Evolutionary conservation across 1,139 yeast species (phyloP).

Genomic region (Casaregolazyma lundiana): DNA sequence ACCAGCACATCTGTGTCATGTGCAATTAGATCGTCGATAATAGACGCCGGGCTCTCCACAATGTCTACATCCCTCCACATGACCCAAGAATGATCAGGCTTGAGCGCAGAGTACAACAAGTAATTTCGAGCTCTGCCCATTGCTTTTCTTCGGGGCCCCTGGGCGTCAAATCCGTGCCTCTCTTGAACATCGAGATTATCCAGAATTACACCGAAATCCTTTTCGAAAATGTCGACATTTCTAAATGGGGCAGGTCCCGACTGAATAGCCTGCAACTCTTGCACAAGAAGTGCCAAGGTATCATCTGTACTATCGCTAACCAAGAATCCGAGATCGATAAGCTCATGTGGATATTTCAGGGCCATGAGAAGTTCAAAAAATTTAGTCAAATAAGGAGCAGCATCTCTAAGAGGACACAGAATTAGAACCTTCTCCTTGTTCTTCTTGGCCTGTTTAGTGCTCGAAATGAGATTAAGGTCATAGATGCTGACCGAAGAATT

Average conservation of each 20-base stretch:
- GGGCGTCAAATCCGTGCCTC: constrained; percentile 84
- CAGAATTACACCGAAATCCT: constrained; percentile 82
- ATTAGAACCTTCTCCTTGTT: constrained; percentile 64
- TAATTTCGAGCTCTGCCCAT: constrained; percentile 93
- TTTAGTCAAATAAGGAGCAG: constrained; percentile 72
- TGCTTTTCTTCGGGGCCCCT: constrained; percentile 78
- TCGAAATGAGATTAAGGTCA: constrained; percentile 43
- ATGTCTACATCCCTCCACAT: constrained; percentile 93
- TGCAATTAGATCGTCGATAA: constrained; percentile 74
- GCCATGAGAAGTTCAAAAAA: constrained; percentile 84
- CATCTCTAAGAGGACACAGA: constrained; percentile 76
- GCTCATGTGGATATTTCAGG: constrained; percentile 74
- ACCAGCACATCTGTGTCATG: constrained; percentile 74
- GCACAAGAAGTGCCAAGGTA: constrained; percentile 63
- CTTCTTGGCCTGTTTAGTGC: constrained; percentile 46
- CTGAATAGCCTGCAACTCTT: constrained; percentile 32
- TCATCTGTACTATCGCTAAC: constrained; percentile 73
- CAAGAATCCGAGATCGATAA: constrained; percentile 78
- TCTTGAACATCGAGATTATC: constrained; percentile 56
- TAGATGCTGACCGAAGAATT: constrained; percentile 36
- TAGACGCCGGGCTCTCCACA: constrained; percentile 74
- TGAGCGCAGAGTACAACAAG: constrained; percentile 69
- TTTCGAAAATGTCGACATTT: constrained; percentile 67
- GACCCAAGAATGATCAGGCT: constrained; percentile 89
- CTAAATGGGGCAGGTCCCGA: constrained; percentile 48